Evolutionary conservation across 2,329 filamentous ascomycete species (phyloP), one percentile per base, ranked within the genome.

Genomic region (Paecilomyces fulvus): DNA sequence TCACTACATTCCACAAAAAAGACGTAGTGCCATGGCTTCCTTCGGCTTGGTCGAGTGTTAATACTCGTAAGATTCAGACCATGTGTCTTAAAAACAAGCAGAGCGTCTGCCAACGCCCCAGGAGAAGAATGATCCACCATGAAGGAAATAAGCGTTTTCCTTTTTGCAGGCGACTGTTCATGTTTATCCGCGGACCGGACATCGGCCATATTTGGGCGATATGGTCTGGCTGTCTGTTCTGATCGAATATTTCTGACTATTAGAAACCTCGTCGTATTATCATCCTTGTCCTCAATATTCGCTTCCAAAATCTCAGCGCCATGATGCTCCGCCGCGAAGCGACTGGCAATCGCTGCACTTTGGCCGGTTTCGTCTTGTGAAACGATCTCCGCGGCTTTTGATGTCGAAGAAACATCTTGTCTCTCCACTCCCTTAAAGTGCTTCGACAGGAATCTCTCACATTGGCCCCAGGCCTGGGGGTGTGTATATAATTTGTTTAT

Each of bases 381-480:
- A 14, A 79, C 88, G 37, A 95, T 81, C 72, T 92, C 85, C 0
- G 92, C 92, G 0, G 90, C 94, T 61, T 85, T 86, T 63, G 88
- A 92, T 5, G 94, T 99, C 28, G 88, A 94, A 59, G 85, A 88
- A 49, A 90, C 87, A 68, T 97, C 92, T 58, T 92, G 83, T 54
- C 86, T 81, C 75, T 95, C 90, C n/a, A 87, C 79, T 49, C 83
- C 83, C 63, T 85, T 85, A 59, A 96, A 82, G 64, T 89, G 78
- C 28, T 79, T 77, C 8, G 80, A 78, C 25, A 96, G 81, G 73
- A 96, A 96, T 8, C 69, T 73, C 49, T 85, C 85, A 73, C 92
- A 96, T 75, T 99, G 94, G 25, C 91, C 91, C 79, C 94, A 96
- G 28, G 91, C 94, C 74, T 99, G 94, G 9, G 92, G 92, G 73